A percentile compares a stretch with the other conserved stretches of the same genome.
Conservation (phyloP, 352 stramenopile genomes). For the Salisapilia sapeloensis region DNA sequence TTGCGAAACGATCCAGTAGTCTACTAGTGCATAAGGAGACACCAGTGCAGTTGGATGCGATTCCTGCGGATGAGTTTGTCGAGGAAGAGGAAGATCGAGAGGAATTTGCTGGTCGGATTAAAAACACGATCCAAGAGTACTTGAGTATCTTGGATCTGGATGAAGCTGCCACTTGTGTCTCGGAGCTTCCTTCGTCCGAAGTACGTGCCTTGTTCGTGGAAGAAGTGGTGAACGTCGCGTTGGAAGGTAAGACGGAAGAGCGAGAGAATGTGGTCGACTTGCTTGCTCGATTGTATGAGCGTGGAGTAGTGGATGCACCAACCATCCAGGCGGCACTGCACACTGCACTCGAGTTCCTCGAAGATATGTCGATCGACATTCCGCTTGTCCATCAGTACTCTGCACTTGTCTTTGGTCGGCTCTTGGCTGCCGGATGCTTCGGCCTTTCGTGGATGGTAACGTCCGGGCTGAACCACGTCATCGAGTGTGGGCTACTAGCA, state of each 20-base stretch:
- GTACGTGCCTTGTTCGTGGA: constrained; percentile 51
- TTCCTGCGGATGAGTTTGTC: constrained; percentile 2
- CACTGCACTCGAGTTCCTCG: constrained; percentile 64
- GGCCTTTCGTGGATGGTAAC: constrained; percentile 68
- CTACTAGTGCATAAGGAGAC: constrained; percentile 38
- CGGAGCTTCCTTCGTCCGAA: constrained; percentile 32
- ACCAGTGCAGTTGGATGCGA: constrained; percentile 4
- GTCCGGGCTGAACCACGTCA: constrained; percentile 21
- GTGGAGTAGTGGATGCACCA: constrained; percentile 36
- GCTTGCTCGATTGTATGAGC: constrained; percentile 59
- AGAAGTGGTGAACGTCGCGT: constrained; percentile 39
- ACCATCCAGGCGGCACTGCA: constrained; percentile 53
- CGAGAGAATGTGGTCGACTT: constrained; percentile 54
- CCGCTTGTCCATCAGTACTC: constrained; percentile 69
- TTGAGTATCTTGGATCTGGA: constrained; percentile 61
- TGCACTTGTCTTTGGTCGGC: constrained; percentile 44
- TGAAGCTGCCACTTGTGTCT: constrained; percentile 52
- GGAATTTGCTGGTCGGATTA: constrained; percentile 27
- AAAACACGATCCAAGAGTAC: constrained; percentile 78
- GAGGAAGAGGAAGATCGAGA: constrained; percentile 4
- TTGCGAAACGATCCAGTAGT: constrained; percentile 69
- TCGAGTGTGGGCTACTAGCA: constrained; percentile 46
- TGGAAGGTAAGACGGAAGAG: constrained; percentile 61
- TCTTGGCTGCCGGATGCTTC: constrained; percentile 69
- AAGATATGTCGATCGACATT: constrained; percentile 78